Conservation (phyloP, 352 stramenopile genomes). For the Pythium phragmiticola region DNA sequence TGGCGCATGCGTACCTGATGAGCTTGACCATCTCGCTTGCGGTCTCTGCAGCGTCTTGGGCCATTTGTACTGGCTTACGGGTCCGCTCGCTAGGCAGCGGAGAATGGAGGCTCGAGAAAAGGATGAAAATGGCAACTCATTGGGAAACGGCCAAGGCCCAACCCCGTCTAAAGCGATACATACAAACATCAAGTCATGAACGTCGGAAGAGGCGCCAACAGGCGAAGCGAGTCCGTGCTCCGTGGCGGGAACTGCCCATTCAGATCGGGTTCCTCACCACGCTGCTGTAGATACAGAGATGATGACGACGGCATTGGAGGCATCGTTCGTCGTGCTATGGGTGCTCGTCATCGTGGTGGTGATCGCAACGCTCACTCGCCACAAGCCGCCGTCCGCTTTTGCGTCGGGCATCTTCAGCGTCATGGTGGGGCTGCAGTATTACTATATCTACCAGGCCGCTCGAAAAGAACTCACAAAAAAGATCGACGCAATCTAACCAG, state of each 20-base stretch:
- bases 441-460: constrained; percentile 58
- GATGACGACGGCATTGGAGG: constrained; percentile 32
- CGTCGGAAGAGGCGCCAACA: constrained; percentile 16
- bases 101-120: background rate
- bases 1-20: constrained; percentile 48
- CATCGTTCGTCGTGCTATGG: constrained; percentile 37
- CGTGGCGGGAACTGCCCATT: constrained; percentile 2
- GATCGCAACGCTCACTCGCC: constrained; percentile 21
- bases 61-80: constrained; percentile 31
- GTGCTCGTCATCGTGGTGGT: constrained; percentile 32
- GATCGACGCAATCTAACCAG: background rate
- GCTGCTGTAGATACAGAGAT: background rate
- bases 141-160: constrained; percentile 7
- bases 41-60: constrained; percentile 44
- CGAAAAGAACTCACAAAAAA: constrained; percentile 32
- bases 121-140: constrained; percentile 2
- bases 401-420: constrained; percentile 24
- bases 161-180: constrained; percentile 25
- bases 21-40: constrained; percentile 79
- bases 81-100: background rate
- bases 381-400: constrained; percentile 23
- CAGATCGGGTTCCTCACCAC: background rate
- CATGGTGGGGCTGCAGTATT: constrained; percentile 53
- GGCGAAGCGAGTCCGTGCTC: background rate
- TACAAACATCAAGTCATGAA: constrained; percentile 26